Evolutionary conservation across 495 filamentous ascomycete species (phyloP).

Genomic region (Tuber borchii): DNA sequence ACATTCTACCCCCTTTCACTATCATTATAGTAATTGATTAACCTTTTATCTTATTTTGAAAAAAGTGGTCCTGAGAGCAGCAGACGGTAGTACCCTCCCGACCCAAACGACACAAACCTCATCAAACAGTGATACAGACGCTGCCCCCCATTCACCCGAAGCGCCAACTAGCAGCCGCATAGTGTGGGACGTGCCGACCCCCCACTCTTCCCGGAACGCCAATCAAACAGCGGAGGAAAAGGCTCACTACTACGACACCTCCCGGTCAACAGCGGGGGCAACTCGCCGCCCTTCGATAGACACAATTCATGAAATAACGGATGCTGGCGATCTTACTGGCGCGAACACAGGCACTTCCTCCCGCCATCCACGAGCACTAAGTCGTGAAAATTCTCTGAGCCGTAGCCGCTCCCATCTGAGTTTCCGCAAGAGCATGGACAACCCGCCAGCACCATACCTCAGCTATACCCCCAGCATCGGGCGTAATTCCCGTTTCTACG

Average conservation of each 20-base stretch:
- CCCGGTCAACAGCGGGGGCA: conserved; percentile 6
- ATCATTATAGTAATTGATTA: not conserved
- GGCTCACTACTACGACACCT: conserved; percentile 24
- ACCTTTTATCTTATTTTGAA: not conserved
- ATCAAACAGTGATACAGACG: not conserved
- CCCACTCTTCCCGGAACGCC: conserved; percentile 5
- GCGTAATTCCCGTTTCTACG: conserved; percentile 81
- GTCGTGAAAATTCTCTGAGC: not conserved
- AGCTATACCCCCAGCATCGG: conserved; percentile 89
- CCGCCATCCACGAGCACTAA: not conserved
- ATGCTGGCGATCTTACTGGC: conserved; percentile 46
- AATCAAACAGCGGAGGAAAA: conserved; percentile 13
- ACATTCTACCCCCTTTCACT: not conserved
- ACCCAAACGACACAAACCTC: conserved; percentile 1
- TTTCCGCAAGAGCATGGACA: not conserved
- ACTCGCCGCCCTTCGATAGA: conserved; percentile 42
- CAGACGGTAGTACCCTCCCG: not conserved
- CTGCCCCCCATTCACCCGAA: conserved; percentile 10
- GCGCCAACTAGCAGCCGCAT: conserved; percentile 17
- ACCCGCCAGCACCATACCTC: conserved; percentile 58
- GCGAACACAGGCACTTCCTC: conserved; percentile 53
- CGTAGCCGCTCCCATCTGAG: not conserved
- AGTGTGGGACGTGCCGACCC: conserved; percentile 22
- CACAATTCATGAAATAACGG: conserved; percentile 51
- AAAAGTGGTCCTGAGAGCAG: conserved; percentile 13